Evolutionary conservation across 805 yeast genomes (phyloP), one percentile per base, ranked within the genome.

Genomic region (Zygosaccharomyces lentus): DNA sequence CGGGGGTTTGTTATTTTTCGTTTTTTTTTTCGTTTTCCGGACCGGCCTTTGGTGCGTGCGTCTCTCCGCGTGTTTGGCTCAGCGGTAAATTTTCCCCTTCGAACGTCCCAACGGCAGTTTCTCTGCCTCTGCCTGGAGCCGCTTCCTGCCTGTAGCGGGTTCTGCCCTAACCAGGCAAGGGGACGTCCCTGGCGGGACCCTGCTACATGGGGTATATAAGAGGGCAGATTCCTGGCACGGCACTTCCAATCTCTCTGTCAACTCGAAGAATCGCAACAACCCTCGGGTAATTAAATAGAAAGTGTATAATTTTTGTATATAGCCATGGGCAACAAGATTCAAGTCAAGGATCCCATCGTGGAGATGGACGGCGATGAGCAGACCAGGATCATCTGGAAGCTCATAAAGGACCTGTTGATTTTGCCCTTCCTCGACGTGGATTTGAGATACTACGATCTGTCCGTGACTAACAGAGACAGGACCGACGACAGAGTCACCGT

Each of bases 301-400:
- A 27, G 13, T 16, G 6, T 27, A 17, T 38, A 26, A 26, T 10
- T 17, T 17, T 16, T n/a, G 9, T 16, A 26, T 12, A n/a, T n/a
- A 56, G n/a, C 8, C 32, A 29, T 29, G 32, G 32, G 13, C 15
- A 2, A 29, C 32, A 89, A 89, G 66, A 84, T 91, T 66, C 72
- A 76, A 54, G 97, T 91, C 48, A 76, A 77, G 66, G 85, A 78
- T 60, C 98, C 98, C 54, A 79, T 91, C 57, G 98, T 91, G 53
- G 98, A 91, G 67, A 80, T 91, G 85, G 98, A 91, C 61, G 98
- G 98, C 53, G 98, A 91, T 69, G 98, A 91, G 71, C 87, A 85
- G 87, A 91, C 98, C 64, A 78, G 97, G 65, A 88, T 91, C 67
- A 91, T 91, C 73, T 91, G 98, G 98, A 77, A 87, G 57, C 68